Percentiles rank a stretch among this genome's conserved stretches.
Conservation (phyloP, 2,329 filamentous ascomycete genomes). For the Thermochaetoides dissita region DNA sequence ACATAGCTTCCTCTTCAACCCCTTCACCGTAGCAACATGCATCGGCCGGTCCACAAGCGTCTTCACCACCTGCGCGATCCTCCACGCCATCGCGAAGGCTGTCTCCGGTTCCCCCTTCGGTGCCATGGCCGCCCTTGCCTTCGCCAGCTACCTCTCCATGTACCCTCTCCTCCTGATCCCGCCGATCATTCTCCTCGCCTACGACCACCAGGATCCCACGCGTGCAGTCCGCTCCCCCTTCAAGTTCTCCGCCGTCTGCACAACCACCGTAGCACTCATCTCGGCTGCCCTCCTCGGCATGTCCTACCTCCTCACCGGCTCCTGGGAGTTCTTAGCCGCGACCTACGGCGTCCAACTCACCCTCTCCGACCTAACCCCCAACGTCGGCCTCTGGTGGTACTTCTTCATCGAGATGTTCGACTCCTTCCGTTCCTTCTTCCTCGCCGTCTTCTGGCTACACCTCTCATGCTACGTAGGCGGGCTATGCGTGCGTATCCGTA, state of each 20-base stretch:
- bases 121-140: constrained; percentile 69
- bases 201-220: constrained; percentile 43
- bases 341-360: constrained; percentile 90
- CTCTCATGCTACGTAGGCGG: constrained; percentile 80
- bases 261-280: constrained; percentile 37
- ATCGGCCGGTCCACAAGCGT: constrained; percentile 78
- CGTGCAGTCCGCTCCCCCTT: constrained; percentile 22
- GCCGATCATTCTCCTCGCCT: constrained; percentile 66
- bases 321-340: constrained; percentile 75
- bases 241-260: constrained; percentile 41
- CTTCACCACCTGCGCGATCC: constrained; percentile 77
- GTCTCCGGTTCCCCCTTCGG: constrained; percentile 58
- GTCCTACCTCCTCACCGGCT: constrained; percentile 61
- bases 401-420: constrained; percentile 99
- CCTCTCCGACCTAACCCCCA: constrained; percentile 83
- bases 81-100: constrained; percentile 71
- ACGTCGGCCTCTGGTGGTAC: constrained; percentile 97
- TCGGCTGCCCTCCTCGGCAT: constrained; percentile 51
- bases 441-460: constrained; percentile 96
- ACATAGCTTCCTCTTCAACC: constrained; percentile 76
- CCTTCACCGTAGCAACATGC: constrained; percentile 83
- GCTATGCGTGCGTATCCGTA: constrained; percentile 65
- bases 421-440: constrained; percentile 90
- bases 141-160: constrained; percentile 82
- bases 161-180: constrained; percentile 80